A percentile compares a stretch with the other conserved stretches of the same genome.
phyloP scores from a whole-genome alignment of 495 filamentous ascomycete genomes.

The Podospora fimiseda region DNA sequence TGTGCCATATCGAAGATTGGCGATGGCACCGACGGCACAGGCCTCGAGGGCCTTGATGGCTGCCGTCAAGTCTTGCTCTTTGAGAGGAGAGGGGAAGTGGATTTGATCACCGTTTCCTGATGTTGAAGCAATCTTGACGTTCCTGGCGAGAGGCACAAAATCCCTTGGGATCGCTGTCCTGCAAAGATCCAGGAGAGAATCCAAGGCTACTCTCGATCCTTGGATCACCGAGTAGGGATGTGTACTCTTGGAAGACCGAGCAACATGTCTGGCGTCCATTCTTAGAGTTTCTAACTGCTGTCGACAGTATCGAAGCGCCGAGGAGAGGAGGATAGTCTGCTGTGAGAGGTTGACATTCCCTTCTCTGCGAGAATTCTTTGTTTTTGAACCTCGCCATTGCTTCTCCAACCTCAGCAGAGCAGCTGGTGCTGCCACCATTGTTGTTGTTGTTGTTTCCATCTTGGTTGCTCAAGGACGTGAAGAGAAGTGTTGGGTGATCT shows the following conservation, averaged over 20 bases:
- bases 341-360: neutral
- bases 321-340: constrained; percentile 4
- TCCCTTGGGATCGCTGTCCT: constrained; percentile 24
- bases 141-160: constrained; percentile 19
- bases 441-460: constrained; percentile 4
- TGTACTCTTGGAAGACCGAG: neutral
- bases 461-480: neutral
- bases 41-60: constrained; percentile 67
- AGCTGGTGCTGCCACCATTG: constrained; percentile 6
- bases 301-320: constrained; percentile 7
- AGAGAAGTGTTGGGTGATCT: neutral
- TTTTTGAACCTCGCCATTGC: neutral
- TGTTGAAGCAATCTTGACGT: constrained; percentile 26
- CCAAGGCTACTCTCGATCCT: constrained; percentile 26
- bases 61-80: constrained; percentile 61
- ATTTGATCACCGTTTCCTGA: constrained; percentile 27
- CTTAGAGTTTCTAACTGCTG: constrained; percentile 4
- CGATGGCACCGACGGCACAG: constrained; percentile 58
- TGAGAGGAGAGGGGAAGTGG: constrained; percentile 59
- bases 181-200: constrained; percentile 18
- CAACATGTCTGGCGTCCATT: constrained; percentile 3
- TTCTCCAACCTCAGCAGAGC: neutral
- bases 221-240: constrained; percentile 20
- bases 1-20: constrained; percentile 47
- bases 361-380: neutral